Base-by-base conservation (phyloP, 2,329 filamentous ascomycete species). In the Exophiala sp. region DNA sequence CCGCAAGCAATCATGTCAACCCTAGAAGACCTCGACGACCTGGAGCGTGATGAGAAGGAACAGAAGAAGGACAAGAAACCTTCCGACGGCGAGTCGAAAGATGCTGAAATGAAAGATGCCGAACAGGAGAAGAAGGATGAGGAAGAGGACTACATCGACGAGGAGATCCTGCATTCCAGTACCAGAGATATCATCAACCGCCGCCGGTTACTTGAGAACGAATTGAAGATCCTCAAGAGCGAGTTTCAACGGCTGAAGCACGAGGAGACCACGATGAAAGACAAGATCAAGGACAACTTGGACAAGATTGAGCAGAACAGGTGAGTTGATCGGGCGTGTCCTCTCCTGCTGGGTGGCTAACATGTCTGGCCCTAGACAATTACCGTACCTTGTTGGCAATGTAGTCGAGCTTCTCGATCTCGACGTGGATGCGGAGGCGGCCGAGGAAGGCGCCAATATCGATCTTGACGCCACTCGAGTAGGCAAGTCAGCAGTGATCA, bases 301-400 rank as follows among this genome's bases (percentile, higher is more conserved):
- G 94, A 98, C 62, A 98, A 98, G 81, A 98, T 98, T 65, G 90
- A 94, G 61, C 97, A 98, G 73, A 98, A 98, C 76, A 82, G 89
- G 90, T 95, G 75, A 60, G 77, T 62, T 5, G 38, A 24, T 11
- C 24, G 3, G 23, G 7, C 9, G 16, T 39, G 35, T 34, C 18
- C 27, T 18, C 34, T 8, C 21, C 11, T 23, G 35, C n/a, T 16
- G n/a, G 37, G 41, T 30, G 46, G 41, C 56, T 63, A 38, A 60
- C 45, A 30, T 39, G 29, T 46, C 27, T 37, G 46, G 42, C 34
- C 27, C 13, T 62, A 96, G 90, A 66, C 93, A 98, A 83, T 78
- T 98, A 65, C 93, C 93, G 34, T 98, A 98, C 68, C 85, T 98
- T 10, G 93, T 98, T 59, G 93, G 93, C 61, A 98, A 98, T 65